A percentile compares a stretch with the other conserved stretches of the same genome.
These are phyloP conservation scores for Mycoemilia scoparia DNA, from an alignment of 192 early-diverging fungal species.

Conservation along the genomic window DNA sequence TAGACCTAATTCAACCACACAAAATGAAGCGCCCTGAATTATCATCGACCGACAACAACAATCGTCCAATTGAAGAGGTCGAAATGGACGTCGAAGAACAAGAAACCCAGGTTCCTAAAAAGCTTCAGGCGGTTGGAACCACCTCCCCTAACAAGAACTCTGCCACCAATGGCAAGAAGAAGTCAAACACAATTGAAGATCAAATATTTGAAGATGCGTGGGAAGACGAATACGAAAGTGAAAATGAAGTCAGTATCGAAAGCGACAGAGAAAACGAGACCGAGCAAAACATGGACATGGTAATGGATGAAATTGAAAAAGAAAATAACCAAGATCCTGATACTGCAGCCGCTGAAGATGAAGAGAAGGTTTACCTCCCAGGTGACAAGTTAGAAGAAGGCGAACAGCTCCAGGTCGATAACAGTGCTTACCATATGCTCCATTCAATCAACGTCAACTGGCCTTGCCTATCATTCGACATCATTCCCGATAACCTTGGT, in stretches of 20 bases:
- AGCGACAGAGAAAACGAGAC: conserved; percentile 39
- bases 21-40: too few relatives aligned
- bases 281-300: conserved; percentile 28
- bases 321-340: conserved; percentile 37
- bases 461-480: conserved; percentile 94
- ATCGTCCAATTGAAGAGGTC: too few relatives aligned
- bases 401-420: conserved; percentile 87
- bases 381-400: conserved; percentile 70
- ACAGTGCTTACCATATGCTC: conserved; percentile 91
- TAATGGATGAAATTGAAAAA: conserved; percentile 10
- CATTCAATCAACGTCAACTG: conserved; percentile 81
- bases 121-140: too few relatives aligned
- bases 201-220: conserved; percentile 87
- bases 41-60: too few relatives aligned
- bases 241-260: conserved; percentile 45
- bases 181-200: too few relatives aligned
- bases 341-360: conserved; percentile 37
- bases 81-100: too few relatives aligned
- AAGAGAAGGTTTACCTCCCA: conserved; percentile 66
- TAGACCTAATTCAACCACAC: too few relatives aligned
- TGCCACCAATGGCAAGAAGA: too few relatives aligned
- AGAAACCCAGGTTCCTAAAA: too few relatives aligned
- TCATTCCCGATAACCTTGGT: conserved; percentile 76
- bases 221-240: conserved; percentile 74
- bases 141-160: too few relatives aligned